Conservation (phyloP, 2,329 filamentous ascomycete species). For the Xylariaceae sp. region DNA sequence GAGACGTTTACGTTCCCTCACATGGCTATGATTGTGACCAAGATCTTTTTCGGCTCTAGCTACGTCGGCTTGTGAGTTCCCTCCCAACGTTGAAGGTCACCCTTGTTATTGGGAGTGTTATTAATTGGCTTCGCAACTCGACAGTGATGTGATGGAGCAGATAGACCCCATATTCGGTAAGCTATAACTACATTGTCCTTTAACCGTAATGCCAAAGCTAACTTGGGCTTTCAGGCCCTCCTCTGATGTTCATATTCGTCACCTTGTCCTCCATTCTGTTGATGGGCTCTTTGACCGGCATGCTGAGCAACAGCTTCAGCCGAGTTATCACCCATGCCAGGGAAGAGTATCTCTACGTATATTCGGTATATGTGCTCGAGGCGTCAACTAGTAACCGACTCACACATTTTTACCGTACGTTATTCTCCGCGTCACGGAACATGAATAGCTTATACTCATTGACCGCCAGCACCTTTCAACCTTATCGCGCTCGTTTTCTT, state of each 20-base stretch:
- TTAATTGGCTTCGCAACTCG: too few species aligned
- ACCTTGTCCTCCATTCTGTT: constrained; percentile 72
- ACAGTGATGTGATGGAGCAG: constrained; percentile 52
- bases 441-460: constrained; percentile 6
- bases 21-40: constrained; percentile 73
- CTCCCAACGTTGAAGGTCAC: too few species aligned
- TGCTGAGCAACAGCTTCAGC: constrained; percentile 70
- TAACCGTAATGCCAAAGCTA: constrained; percentile 4
- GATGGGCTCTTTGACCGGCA: constrained; percentile 71
- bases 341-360: constrained; percentile 77
- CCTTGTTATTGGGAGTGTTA: too few species aligned
- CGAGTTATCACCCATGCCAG: constrained; percentile 57
- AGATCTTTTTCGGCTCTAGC: constrained; percentile 75
- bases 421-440: background rate
- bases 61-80: constrained; percentile 57
- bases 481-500: constrained; percentile 67
- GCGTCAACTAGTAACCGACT: constrained; percentile 63
- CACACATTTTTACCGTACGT: constrained; percentile 58
- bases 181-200: background rate
- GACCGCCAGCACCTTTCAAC: constrained; percentile 54
- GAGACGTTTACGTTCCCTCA: constrained; percentile 57
- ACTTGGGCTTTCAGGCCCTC: constrained; percentile 36
- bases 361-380: constrained; percentile 59
- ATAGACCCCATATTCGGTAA: constrained; percentile 52
- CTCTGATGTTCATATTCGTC: constrained; percentile 67